These are phyloP conservation scores for Pisolithus microcarpus DNA, from an alignment of 768 basidiomycete species.

Conservation along the genomic window DNA sequence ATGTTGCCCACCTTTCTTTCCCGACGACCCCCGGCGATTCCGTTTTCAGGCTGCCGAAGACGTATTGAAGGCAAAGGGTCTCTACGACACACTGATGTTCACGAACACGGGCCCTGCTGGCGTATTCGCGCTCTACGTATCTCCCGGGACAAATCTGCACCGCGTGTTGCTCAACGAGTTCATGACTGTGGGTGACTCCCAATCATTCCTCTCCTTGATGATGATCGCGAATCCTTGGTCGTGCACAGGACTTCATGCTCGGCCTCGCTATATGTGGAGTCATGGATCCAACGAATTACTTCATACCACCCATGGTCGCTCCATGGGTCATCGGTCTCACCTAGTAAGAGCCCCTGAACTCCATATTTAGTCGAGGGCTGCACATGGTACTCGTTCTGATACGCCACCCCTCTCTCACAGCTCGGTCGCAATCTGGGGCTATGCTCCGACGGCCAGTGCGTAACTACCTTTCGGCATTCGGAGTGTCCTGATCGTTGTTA, in stretches of 20 bases:
- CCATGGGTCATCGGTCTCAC: conserved; percentile 50
- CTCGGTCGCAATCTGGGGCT: conserved; percentile 56
- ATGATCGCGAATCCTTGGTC: background rate
- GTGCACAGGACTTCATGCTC: conserved; percentile 33
- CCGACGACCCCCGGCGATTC: conserved; percentile 20
- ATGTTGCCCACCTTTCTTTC: conserved; percentile 13
- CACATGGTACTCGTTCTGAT: background rate
- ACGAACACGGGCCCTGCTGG: conserved; percentile 30
- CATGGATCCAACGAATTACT: conserved; percentile 52
- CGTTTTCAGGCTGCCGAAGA: conserved; percentile 21
- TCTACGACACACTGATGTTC: conserved; percentile 29
- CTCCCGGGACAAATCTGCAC: conserved; percentile 25
- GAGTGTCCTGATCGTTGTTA: background rate
- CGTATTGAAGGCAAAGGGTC: conserved; percentile 20
- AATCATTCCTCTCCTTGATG: background rate
- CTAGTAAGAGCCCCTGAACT: too few relatives aligned
- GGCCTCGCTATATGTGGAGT: conserved; percentile 42
- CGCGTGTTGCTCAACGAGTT: conserved; percentile 35
- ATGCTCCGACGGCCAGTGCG: conserved; percentile 40
- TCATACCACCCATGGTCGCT: conserved; percentile 45
- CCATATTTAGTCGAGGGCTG: background rate
- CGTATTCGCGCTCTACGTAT: conserved; percentile 32
- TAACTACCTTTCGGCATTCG: background rate
- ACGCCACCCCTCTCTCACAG: conserved; percentile 26
- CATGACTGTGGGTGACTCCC: conserved; percentile 22